These are phyloP conservation scores for Trametes sanguinea DNA, from an alignment of 768 basidiomycete genomes.

Conservation along the genomic window DNA sequence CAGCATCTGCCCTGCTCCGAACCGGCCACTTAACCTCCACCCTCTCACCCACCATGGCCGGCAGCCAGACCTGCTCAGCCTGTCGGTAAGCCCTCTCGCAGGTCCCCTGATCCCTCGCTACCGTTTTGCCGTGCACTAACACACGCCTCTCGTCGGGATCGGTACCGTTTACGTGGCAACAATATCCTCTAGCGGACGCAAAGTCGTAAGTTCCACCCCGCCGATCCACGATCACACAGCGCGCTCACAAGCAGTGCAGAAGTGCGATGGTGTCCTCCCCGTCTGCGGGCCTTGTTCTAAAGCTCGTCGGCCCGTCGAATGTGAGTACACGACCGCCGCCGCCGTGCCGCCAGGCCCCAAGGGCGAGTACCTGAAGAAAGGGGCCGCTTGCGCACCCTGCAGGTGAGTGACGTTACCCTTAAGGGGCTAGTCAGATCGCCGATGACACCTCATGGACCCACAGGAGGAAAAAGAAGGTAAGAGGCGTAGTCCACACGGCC, in stretches of 20 bases:
- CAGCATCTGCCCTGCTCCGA: neutral
- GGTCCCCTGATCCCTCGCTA: neutral
- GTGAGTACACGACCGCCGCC: conserved; percentile 18
- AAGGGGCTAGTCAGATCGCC: neutral
- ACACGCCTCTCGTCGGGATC: neutral
- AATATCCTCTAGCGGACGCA: conserved; percentile 18
- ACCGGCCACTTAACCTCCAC: neutral
- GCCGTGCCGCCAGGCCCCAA: conserved; percentile 21
- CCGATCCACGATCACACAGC: neutral
- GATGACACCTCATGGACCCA: neutral
- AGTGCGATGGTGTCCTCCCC: conserved; percentile 28
- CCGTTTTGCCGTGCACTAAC: neutral
- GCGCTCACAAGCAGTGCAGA: conserved; percentile 20
- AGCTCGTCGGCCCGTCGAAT: conserved; percentile 27
- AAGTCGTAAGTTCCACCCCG: conserved; percentile 22
- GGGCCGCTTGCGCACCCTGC: conserved; percentile 30
- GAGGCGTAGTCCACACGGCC: neutral
- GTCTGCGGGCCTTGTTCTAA: conserved; percentile 30
- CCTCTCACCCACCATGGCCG: conserved; percentile 15
- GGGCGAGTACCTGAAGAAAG: conserved; percentile 29
- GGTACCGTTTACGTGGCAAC: neutral
- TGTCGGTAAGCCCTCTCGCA: conserved; percentile 22
- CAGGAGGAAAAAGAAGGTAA: conserved; percentile 33
- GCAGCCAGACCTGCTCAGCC: conserved; percentile 27
- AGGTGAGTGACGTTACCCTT: conserved; percentile 14